phyloP scores from a whole-genome alignment of 768 basidiomycete genomes.

The Hortiboletus campestris region DNA sequence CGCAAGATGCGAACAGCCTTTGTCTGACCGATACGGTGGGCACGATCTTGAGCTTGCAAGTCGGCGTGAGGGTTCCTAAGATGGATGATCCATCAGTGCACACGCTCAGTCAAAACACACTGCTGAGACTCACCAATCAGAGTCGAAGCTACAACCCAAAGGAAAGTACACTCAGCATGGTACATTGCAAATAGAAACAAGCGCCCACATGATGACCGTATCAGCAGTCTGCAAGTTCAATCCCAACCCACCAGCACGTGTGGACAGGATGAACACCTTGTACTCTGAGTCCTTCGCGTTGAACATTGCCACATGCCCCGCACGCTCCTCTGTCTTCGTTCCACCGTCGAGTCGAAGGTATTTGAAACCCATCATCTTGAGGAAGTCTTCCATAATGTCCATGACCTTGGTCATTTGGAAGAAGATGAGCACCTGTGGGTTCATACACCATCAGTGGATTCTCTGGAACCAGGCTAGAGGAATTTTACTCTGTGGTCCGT shows the following conservation, averaged over 20 bases:
- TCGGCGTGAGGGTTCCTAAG: constrained; percentile 96
- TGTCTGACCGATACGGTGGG: constrained; percentile 99
- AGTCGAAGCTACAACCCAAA: constrained; percentile 58
- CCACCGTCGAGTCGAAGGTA: constrained; percentile 94
- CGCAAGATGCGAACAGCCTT: constrained; percentile 95
- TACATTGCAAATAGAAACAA: not conserved
- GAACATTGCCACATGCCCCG: constrained; percentile 79
- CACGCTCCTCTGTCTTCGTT: constrained; percentile 94
- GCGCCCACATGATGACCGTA: constrained; percentile 87
- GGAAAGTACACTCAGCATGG: constrained; percentile 7
- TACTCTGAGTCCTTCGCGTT: constrained; percentile 88
- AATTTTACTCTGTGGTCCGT: constrained; percentile 80
- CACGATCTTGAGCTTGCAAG: constrained; percentile 98
- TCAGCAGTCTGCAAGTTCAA: constrained; percentile 95
- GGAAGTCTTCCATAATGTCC: constrained; percentile 97
- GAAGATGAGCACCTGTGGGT: constrained; percentile 85
- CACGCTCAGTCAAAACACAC: not conserved
- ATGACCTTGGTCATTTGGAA: constrained; percentile 99
- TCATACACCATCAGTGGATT: constrained; percentile 2
- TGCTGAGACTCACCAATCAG: constrained; percentile 52
- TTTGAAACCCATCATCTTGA: constrained; percentile 83
- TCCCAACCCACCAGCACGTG: constrained; percentile 89
- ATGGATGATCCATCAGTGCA: constrained; percentile 1
- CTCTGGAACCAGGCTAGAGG: not conserved
- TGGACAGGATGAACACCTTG: constrained; percentile 91